A percentile compares a stretch with the other conserved stretches of the same genome.
phyloP scores from a whole-genome alignment of 768 basidiomycete species.

The Auriculariales sp. region DNA sequence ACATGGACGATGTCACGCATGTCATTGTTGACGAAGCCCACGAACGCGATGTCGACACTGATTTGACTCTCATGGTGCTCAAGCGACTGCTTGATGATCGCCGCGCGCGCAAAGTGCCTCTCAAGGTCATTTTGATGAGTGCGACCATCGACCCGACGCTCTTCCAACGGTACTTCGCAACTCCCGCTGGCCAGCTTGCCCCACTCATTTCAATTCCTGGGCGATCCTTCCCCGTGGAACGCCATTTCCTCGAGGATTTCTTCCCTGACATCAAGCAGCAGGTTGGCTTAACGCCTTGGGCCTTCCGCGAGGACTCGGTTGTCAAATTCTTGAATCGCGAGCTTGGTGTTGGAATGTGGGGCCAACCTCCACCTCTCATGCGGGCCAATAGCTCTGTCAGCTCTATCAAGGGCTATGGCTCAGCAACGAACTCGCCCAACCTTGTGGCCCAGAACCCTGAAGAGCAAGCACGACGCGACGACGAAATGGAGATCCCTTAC shows the following conservation, averaged over 20 bases:
- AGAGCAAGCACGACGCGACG: conserved; percentile 13
- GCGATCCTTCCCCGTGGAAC: conserved; percentile 76
- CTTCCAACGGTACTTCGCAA: conserved; percentile 79
- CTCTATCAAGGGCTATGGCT: not conserved
- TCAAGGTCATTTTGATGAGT: conserved; percentile 89
- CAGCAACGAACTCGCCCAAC: not conserved
- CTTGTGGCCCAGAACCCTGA: not conserved
- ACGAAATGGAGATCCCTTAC: conserved; percentile 65
- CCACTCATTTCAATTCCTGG: conserved; percentile 76
- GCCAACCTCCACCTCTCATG: conserved; percentile 5
- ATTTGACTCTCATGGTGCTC: conserved; percentile 76
- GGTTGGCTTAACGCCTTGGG: conserved; percentile 31
- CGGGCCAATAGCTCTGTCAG: not conserved
- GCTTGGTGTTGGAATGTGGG: conserved; percentile 21
- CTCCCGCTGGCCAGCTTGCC: conserved; percentile 42
- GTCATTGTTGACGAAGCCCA: conserved; percentile 93
- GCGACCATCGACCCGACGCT: conserved; percentile 86
- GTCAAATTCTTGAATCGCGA: conserved; percentile 60
- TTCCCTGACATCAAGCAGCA: conserved; percentile 26
- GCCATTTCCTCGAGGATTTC: conserved; percentile 70
- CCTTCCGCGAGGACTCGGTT: conserved; percentile 57
- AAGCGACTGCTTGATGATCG: conserved; percentile 70
- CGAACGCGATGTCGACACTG: conserved; percentile 88
- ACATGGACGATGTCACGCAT: conserved; percentile 70
- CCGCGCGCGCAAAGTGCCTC: conserved; percentile 46